Conservation (phyloP, 768 basidiomycete genomes). For the Mycena venus region DNA sequence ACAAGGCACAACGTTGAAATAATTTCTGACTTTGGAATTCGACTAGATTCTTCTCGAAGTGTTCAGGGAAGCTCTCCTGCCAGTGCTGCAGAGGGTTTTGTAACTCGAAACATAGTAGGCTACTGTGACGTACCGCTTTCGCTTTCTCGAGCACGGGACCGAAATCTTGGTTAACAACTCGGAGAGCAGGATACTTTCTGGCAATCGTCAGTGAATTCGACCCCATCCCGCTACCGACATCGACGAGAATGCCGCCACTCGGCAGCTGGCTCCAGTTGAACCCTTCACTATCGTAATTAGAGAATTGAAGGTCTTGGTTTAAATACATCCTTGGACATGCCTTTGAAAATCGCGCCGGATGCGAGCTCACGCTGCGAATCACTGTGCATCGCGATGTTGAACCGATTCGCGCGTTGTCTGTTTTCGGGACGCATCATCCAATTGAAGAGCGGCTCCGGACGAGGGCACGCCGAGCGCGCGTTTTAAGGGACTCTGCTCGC, state of each 20-base stretch:
- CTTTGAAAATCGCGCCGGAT: background rate
- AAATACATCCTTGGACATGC: background rate
- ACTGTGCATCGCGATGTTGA: background rate
- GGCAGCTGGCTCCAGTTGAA: constrained; percentile 35
- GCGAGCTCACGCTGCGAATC: background rate
- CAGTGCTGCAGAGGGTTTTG: background rate
- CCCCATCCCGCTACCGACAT: constrained; percentile 16
- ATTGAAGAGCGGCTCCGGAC: background rate
- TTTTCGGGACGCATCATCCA: constrained; percentile 6
- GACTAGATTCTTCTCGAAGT: background rate
- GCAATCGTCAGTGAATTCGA: background rate
- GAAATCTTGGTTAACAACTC: background rate
- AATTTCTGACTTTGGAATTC: background rate
- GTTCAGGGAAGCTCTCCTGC: background rate
- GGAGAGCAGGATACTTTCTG: background rate
- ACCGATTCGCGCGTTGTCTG: background rate
- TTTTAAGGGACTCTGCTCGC: background rate
- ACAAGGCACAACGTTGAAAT: background rate
- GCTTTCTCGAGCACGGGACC: background rate
- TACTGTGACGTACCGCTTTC: background rate
- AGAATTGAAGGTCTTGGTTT: background rate
- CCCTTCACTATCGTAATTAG: constrained; percentile 24
- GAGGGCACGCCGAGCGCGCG: background rate
- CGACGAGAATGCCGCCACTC: constrained; percentile 40
- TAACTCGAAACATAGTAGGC: background rate